Conservation (phyloP, 1,284 basidiomycete species). For the Austropuccinia psidii region DNA sequence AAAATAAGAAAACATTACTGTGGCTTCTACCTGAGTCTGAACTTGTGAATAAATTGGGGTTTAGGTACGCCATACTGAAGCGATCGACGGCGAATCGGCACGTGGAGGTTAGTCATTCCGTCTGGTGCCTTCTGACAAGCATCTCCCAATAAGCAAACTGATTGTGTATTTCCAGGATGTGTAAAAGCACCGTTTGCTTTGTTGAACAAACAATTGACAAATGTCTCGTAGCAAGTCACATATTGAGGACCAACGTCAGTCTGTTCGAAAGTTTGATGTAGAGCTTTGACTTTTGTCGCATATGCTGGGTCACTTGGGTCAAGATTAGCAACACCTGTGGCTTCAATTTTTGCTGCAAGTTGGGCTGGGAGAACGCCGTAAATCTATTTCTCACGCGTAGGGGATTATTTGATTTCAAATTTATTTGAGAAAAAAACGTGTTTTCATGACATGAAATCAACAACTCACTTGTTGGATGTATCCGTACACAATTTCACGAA, state of each 20-base stretch:
- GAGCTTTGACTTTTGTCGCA: conserved; percentile 9
- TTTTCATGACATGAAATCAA: not conserved
- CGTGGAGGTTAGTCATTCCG: conserved; percentile 7
- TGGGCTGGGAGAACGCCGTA: conserved; percentile 24
- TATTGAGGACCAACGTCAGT: conserved; percentile 31
- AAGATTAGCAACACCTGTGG: conserved; percentile 5
- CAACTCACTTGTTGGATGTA: conserved; percentile 32
- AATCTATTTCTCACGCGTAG: not conserved
- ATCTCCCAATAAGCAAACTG: conserved; percentile 20
- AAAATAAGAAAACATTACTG: too few relatives aligned
- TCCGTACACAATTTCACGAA: conserved; percentile 33
- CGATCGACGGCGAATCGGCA: conserved; percentile 17
- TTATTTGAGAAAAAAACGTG: not conserved
- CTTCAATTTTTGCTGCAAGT: conserved; percentile 27
- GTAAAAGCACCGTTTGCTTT: conserved; percentile 6
- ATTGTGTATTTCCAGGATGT: conserved; percentile 30
- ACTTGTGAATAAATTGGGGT: too few relatives aligned
- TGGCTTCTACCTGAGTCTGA: too few relatives aligned
- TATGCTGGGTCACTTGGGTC: conserved; percentile 24
- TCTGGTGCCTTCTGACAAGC: conserved; percentile 23
- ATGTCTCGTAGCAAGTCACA: conserved; percentile 34
- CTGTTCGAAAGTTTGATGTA: conserved; percentile 16
- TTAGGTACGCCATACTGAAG: too few relatives aligned
- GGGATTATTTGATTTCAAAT: not conserved
- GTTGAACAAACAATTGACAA: conserved; percentile 31